Base-by-base conservation (phyloP, 768 basidiomycete genomes). In the Podaxis sp. region DNA sequence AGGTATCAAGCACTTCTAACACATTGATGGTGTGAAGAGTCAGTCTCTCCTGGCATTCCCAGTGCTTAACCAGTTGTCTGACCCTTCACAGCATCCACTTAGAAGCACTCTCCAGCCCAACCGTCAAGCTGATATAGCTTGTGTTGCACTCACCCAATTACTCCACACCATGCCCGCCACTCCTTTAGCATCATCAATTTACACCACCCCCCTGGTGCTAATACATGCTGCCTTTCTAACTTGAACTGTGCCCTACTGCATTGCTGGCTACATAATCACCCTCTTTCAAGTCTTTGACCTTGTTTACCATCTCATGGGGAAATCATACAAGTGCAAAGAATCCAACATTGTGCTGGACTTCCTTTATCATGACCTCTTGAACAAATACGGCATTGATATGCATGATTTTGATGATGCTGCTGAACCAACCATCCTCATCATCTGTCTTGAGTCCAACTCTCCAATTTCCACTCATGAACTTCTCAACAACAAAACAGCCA, bases 391-490 rank as follows among this genome's bases (percentile, higher is more conserved):
- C 22, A 13, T 49, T 11, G 61, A 62, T 46, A 56, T 62, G 53
- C 61, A 62, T n/a, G 36, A 56, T 11, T 30, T 62, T 22, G 61
- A 62, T 5, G 61, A 62, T 12, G 6, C 54, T 33, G 44, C 56
- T 54, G 61, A 62, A 20, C 41, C 44, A 3, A 55, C 55, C 44
- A 62, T 62, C 46, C 44, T 62, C 46, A 62, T 62, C 54, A 54
- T 56, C 22, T 62, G 61, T 30, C n/a, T 56, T 8, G 44, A 62
- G n/a, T 56, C 54, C 20, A 50, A 62, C 11, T 13, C 44, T 13
- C 44, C 61, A 10, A 40, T 62, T n/a, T 41, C 41, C 30, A 56
- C 61, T 3, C 13, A 15, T 3, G 61, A 56, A 4, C 33, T 62
- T 0, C 13, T 62, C 41, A 26, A 17, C n/a, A 28, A 56, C 33